A percentile compares a stretch with the other conserved stretches of the same genome.
phyloP scores from a whole-genome alignment of 2,329 filamentous ascomycete genomes.

The Hypoxylon sp. region DNA sequence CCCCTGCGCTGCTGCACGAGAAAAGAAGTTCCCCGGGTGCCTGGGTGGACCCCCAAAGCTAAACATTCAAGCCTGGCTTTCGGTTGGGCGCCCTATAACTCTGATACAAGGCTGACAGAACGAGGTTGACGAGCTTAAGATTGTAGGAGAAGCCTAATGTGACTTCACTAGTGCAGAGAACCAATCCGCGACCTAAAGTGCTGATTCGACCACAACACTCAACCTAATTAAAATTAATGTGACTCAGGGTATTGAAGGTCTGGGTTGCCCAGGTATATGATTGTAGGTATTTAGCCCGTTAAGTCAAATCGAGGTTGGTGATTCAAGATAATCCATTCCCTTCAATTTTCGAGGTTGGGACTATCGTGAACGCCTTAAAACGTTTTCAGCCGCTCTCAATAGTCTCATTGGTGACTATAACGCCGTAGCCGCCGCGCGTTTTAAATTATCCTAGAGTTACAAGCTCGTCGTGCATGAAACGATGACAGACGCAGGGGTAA shows the following conservation, averaged over 20 bases:
- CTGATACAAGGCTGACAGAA: conserved; percentile 37
- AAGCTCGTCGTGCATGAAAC: conserved; percentile 34
- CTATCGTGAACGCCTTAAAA: conserved; percentile 28
- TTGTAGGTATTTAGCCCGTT: conserved; percentile 12
- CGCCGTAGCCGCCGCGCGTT: conserved; percentile 38
- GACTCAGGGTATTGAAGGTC: conserved; percentile 12
- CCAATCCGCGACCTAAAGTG: conserved; percentile 25
- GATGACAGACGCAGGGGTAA: conserved; percentile 33
- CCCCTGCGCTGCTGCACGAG: conserved; percentile 27
- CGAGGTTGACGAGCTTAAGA: conserved; percentile 21
- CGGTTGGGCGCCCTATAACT: conserved; percentile 30
- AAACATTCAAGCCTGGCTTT: conserved; percentile 16
- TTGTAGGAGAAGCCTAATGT: conserved; percentile 37
- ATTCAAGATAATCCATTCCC: conserved; percentile 16
- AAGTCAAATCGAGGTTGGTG: conserved; percentile 22
- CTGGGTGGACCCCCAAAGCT: conserved; percentile 20
- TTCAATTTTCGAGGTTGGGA: conserved; percentile 29
- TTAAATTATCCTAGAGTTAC: conserved; percentile 29
- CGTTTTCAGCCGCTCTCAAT: conserved; percentile 20
- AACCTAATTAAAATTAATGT: conserved; percentile 18
- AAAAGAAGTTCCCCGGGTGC: conserved; percentile 22
- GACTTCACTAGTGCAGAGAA: conserved; percentile 30
- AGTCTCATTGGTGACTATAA: conserved; percentile 31
- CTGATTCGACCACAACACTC: conserved; percentile 2
- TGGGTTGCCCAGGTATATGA: conserved; percentile 26